Conservation (phyloP, 345 rosid species). For the Sonneratia alba region DNA sequence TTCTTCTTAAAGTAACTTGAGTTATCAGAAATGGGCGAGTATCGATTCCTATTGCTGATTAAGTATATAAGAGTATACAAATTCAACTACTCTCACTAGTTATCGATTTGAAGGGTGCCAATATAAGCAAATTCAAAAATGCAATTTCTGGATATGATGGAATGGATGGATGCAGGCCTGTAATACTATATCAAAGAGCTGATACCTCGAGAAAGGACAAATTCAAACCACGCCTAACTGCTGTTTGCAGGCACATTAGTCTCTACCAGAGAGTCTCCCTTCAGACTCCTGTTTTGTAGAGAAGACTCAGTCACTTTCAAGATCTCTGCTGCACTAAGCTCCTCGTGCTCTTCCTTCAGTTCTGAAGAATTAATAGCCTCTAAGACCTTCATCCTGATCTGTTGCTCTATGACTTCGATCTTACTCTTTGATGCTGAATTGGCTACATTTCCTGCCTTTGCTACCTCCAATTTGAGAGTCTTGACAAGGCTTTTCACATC, state of each 20-base stretch:
- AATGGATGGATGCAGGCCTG: neutral
- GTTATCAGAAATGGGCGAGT: neutral
- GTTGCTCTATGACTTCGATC: too few species aligned
- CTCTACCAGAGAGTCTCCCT: conserved; percentile 36
- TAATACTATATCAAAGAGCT: neutral
- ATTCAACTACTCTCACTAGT: neutral
- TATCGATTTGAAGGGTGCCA: too few species aligned
- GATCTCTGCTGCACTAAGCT: conserved; percentile 36
- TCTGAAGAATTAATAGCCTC: conserved; percentile 46
- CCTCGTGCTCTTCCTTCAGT: conserved; percentile 45
- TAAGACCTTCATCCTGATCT: conserved; percentile 43
- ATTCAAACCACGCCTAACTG: neutral
- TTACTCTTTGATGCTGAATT: too few species aligned
- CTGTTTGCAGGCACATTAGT: conserved; percentile 18
- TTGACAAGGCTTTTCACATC: conserved; percentile 24
- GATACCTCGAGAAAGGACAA: neutral
- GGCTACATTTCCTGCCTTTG: too few species aligned
- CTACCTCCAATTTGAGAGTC: too few species aligned
- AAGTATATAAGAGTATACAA: neutral
- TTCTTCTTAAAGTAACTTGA: neutral
- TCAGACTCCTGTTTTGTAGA: conserved; percentile 31
- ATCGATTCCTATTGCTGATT: neutral
- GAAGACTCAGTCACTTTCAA: conserved; percentile 28
- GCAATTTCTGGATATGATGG: neutral
- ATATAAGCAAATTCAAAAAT: neutral